Percentiles rank a stretch among this genome's conserved stretches.
Evolutionary conservation across 257 asterid species (phyloP).

Genomic region (Solanum dulcamara): DNA sequence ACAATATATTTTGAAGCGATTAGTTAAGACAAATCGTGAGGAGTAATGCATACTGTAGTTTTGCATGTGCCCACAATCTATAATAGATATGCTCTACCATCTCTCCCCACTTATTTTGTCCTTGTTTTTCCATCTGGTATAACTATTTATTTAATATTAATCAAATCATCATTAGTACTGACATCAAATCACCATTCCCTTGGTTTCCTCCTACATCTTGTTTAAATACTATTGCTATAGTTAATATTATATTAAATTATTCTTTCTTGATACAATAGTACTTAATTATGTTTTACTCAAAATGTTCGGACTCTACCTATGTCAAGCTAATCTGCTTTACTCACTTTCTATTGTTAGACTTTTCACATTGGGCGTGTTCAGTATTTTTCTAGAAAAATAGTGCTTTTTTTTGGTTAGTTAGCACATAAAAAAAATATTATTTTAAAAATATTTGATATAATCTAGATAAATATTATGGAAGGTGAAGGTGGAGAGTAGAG

Average conservation of each 20-base stretch:
- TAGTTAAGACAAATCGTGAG: constrained; percentile 3
- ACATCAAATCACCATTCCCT: constrained; percentile 14
- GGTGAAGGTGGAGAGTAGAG: neutral
- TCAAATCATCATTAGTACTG: constrained; percentile 17
- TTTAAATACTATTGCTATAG: neutral
- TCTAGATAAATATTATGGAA: too few species aligned
- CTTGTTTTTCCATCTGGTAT: neutral
- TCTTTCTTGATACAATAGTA: neutral
- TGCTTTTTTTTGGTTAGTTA: neutral
- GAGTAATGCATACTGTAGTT: constrained; percentile 5
- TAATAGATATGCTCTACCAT: constrained; percentile 21
- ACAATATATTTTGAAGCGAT: neutral
- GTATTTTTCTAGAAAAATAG: neutral
- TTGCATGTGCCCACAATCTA: constrained; percentile 39
- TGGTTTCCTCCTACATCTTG: constrained; percentile 5
- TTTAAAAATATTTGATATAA: neutral
- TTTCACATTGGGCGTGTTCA: neutral
- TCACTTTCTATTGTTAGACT: neutral
- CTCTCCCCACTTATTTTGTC: neutral
- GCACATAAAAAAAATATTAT: too few species aligned
- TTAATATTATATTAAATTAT: neutral
- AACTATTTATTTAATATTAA: neutral
- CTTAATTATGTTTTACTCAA: neutral
- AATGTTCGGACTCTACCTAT: neutral
- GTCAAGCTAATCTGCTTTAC: neutral